Conservation (phyloP, 2,329 filamentous ascomycete genomes). For the Fusarium chaquense region DNA sequence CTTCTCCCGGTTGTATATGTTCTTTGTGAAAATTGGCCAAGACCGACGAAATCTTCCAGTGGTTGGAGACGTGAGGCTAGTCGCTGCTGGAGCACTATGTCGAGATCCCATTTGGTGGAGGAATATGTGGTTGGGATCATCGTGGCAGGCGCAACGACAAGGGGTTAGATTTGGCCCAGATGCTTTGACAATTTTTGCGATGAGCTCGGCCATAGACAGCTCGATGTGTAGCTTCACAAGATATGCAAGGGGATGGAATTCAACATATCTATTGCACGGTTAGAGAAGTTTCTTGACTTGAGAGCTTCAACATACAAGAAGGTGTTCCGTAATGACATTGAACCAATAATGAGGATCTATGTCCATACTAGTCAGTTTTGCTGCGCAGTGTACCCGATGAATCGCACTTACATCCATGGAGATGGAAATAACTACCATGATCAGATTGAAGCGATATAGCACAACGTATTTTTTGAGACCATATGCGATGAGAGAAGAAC, state of each 20-base stretch:
- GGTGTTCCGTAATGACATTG: conserved; percentile 42
- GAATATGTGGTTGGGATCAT: conserved; percentile 21
- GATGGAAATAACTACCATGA: conserved; percentile 49
- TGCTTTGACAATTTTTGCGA: conserved; percentile 46
- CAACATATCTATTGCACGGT: conserved; percentile 36
- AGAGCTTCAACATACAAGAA: conserved; percentile 36
- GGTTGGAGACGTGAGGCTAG: conserved; percentile 31
- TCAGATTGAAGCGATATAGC: conserved; percentile 55
- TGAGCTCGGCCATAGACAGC: conserved; percentile 46
- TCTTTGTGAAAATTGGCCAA: conserved; percentile 28
- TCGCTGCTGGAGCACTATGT: conserved; percentile 21
- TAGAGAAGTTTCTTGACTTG: background rate
- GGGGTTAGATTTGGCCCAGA: conserved; percentile 27
- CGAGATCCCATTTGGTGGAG: conserved; percentile 15
- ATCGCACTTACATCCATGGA: conserved; percentile 46
- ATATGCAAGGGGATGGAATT: conserved; percentile 47
- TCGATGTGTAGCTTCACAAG: conserved; percentile 48
- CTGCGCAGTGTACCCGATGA: background rate
- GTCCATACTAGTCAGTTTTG: conserved; percentile 1
- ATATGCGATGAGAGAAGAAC: conserved; percentile 59
- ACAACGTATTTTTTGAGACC: conserved; percentile 62
- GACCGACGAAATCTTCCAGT: conserved; percentile 38
- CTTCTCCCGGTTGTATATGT: conserved; percentile 12
- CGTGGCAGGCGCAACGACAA: conserved; percentile 44
- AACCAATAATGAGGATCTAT: conserved; percentile 43